Percentiles rank a stretch among this genome's conserved stretches.
phyloP scores from a whole-genome alignment of 75 land plant species.

The Adiantum capillusveneris region DNA sequence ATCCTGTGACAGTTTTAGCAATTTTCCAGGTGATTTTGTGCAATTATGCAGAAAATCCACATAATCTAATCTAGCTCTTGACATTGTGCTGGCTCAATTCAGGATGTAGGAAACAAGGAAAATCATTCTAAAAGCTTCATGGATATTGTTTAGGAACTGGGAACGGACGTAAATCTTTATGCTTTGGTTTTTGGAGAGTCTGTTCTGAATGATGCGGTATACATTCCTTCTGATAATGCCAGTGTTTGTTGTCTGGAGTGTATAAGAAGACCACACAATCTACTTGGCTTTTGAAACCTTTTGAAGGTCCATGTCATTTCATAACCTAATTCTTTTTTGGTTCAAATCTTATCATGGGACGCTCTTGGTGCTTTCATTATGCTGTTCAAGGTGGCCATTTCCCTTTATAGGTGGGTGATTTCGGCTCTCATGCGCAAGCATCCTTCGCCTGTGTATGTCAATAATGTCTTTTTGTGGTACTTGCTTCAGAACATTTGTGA shows the following conservation, averaged over 20 bases:
- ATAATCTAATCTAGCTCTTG: too few relatives aligned
- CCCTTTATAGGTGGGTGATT: conserved; percentile 75
- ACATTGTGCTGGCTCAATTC: too few relatives aligned
- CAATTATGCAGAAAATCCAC: too few relatives aligned
- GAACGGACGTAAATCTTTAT: conserved; percentile 87
- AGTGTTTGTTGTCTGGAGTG: not conserved
- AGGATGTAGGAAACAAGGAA: too few relatives aligned
- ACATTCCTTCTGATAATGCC: conserved; percentile 2
- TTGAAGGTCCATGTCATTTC: too few relatives aligned
- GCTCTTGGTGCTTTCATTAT: too few relatives aligned
- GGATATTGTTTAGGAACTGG: conserved; percentile 90
- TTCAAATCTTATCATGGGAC: too few relatives aligned
- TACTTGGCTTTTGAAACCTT: not conserved
- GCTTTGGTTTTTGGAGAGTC: conserved; percentile 99
- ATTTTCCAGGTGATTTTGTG: conserved; percentile 78
- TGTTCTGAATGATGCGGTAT: conserved; percentile 95
- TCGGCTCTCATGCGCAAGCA: conserved; percentile 2
- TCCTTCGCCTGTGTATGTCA: too few relatives aligned
- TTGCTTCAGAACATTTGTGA: conserved; percentile 67
- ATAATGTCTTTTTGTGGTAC: too few relatives aligned
- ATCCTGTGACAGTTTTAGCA: conserved; percentile 93
- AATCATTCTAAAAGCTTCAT: too few relatives aligned
- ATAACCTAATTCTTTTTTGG: too few relatives aligned
- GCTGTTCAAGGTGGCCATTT: conserved; percentile 74
- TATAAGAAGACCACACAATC: too few relatives aligned